Base-by-base conservation (phyloP, 208 protist genomes). In the Acanthamoeba culbertsoni region DNA sequence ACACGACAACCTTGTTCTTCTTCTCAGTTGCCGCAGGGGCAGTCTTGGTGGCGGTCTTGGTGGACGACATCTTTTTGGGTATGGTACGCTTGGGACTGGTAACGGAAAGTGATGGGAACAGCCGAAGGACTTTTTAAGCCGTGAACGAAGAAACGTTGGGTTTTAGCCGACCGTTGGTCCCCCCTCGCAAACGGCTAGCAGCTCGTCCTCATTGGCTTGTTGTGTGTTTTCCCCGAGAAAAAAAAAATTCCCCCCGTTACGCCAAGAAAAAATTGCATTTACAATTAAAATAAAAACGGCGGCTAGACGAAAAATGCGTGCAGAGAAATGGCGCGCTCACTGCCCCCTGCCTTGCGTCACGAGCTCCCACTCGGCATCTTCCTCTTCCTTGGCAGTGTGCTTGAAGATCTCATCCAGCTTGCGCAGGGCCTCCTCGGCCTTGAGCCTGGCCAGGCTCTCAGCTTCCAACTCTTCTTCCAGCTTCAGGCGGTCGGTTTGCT, bases 1-100 rank as follows among this genome's bases (percentile, higher is more conserved):
- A 84, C n/a, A 84, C 73, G 73, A 84, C 73, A 28, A 84, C 28
- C 73, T 84, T 84, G 73, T 4, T 31, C 73, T 84, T 84, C 73
- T 84, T 84, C 5, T 84, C 73, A 10, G 28, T n/a, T 5, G 5
- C 55, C 55, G 65, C n/a, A 35, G 65, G 10, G 65, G 65, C 65
- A 43, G 65, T 43, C 42, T 37, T 7, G 40, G 68, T 2, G 14
- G 68, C 18, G 37, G 43, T 79, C 68, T 51, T 42, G 73, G 73
- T 40, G 73, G 73, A 12, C 42, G 73, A 45, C 73, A 45, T 73
- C 63, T 73, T 73, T 10, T 7, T 37, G 59, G 59, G 23, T 5
- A 33, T 33, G 4, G 37, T 48, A 7, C n/a, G n/a, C n/a, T n/a
- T n/a, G n/a, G n/a, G n/a, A n/a, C n/a, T n/a, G n/a, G n/a, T n/a